Base-by-base conservation (phyloP, 768 basidiomycete genomes). In the Macrolepiota dolichaula region DNA sequence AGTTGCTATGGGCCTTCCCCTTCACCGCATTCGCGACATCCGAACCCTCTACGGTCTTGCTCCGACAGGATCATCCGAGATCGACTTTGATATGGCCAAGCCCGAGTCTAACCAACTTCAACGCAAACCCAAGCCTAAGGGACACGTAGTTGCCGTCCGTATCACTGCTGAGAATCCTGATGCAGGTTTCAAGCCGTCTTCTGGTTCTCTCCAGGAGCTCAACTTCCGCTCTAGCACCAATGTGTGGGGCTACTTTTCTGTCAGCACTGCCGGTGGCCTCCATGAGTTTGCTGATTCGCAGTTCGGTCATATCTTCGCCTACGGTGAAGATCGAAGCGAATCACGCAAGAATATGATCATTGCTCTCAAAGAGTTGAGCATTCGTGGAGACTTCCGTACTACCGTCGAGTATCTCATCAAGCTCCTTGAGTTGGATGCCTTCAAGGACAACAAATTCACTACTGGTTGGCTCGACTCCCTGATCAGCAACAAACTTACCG, bases 231-330 rank as follows among this genome's bases (percentile, higher is more conserved):
- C 96, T 27, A 97, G 92, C 75, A 98, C 94, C 49, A 99, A 99
- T 64, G 97, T 99, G 49, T 99, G 97, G 97, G 97, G 97, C 63
- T 99, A 99, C 79, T 99, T 99, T 82, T 98, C 97, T 15, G 97
- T 99, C 68, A 87, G 86, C 47, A 89, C 90, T 13, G 90, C 96
- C 10, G 97, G 97, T 72, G 97, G 96, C 73, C 85, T 99, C 57
- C 97, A 99, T 76, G 96, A 99, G 74, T 98, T 95, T 68, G 97
- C 97, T 44, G 97, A 99, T 75, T 98, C 96, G 9, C 97, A 99
- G 68, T 98, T 99, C 69, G 97, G 97, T 57, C 97, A 99, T 72
- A 98, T 98, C 71, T 99, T 99, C 67, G 97, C 96, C 17, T 98
- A 98, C 68, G 97, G 97, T 55, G 91, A 96, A 74, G 96, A 98